These are phyloP conservation scores for Myxozyma udenii DNA, from an alignment of 805 yeast genomes.

Conservation along the genomic window DNA sequence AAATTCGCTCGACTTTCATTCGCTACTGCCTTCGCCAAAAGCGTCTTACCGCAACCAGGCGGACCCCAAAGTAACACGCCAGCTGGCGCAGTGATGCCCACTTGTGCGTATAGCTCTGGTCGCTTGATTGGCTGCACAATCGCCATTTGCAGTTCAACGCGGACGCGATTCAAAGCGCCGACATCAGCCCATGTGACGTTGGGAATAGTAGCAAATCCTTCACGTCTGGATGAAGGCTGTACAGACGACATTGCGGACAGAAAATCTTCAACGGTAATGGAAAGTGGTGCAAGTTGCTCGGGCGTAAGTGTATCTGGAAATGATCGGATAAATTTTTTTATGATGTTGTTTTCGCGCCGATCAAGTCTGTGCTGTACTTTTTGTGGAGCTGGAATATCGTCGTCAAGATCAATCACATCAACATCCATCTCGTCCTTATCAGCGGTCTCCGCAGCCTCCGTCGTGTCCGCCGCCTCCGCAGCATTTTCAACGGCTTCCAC, in stretches of 20 bases:
- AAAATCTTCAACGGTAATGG: conserved; percentile 78
- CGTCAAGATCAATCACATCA: conserved; percentile 26
- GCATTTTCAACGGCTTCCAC: conserved; percentile 5
- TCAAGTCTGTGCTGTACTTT: conserved; percentile 18
- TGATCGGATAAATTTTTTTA: conserved; percentile 64
- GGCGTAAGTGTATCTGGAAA: conserved; percentile 79
- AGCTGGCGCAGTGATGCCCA: conserved; percentile 94
- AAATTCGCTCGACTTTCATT: conserved; percentile 95
- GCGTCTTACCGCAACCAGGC: conserved; percentile 98
- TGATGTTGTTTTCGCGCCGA: conserved; percentile 44
- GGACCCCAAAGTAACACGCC: conserved; percentile 99
- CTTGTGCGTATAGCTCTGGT: conserved; percentile 84
- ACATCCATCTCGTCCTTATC: conserved; percentile 39
- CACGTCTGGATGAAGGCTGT: conserved; percentile 96
- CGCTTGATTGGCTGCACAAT: conserved; percentile 93
- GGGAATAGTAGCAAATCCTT: conserved; percentile 97
- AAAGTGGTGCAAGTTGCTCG: conserved; percentile 70
- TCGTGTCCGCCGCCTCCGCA: neutral
- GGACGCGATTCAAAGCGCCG: conserved; percentile 76
- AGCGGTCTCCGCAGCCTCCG: conserved; percentile 7
- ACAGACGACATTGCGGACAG: conserved; percentile 81
- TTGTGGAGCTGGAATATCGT: conserved; percentile 28
- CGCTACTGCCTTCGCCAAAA: conserved; percentile 95
- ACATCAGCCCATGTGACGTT: conserved; percentile 95
- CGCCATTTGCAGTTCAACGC: conserved; percentile 94